A percentile compares a stretch with the other conserved stretches of the same genome.
phyloP scores from a whole-genome alignment of 441 rosid genomes.

The Gossypium aridum region DNA sequence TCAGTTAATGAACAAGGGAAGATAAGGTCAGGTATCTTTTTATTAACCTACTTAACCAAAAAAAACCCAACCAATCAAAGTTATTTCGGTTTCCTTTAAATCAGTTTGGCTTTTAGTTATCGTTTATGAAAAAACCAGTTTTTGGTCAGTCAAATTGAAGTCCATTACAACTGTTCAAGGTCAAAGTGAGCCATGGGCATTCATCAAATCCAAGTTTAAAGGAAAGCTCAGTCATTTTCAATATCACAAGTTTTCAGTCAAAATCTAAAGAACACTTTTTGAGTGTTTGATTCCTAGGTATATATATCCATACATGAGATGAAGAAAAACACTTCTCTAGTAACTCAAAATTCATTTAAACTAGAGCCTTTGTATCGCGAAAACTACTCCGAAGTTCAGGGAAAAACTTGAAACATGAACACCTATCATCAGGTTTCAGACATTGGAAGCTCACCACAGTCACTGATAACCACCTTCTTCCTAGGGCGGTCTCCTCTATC shows the following conservation, averaged over 20 bases:
- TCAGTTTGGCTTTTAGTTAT: too few species aligned
- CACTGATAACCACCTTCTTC: conserved; percentile 71
- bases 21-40: too few species aligned
- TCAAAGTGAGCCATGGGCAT: neutral
- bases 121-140: too few species aligned
- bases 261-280: too few species aligned
- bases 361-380: neutral
- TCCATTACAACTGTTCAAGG: neutral
- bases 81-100: too few species aligned
- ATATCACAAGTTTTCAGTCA: neutral
- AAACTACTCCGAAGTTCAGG: neutral
- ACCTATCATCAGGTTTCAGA: conserved; percentile 32
- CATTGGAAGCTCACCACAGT: conserved; percentile 88
- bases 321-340: neutral
- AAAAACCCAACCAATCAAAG: too few species aligned
- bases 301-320: neutral
- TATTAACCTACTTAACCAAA: too few species aligned
- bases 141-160: neutral
- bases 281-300: neutral
- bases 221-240: too few species aligned
- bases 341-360: neutral
- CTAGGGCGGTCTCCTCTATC: conserved; percentile 95
- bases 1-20: too few species aligned
- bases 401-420: neutral
- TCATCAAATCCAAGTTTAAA: neutral